phyloP scores from a whole-genome alignment of 179 eudicot genomes.

The Patellifolia procumbens region DNA sequence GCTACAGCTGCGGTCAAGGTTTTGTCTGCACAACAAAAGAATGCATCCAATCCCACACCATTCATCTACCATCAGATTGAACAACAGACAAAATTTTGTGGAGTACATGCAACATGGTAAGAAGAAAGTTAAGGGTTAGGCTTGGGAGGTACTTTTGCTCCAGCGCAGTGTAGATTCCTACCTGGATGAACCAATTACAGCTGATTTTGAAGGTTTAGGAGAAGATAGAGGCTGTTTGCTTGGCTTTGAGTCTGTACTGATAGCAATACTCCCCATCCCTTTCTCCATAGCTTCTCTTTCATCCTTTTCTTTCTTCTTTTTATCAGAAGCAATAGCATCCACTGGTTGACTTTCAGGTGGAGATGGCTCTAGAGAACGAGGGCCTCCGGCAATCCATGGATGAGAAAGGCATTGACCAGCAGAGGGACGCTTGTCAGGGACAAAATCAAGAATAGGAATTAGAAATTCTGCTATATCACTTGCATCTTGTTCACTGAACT shows the following conservation, averaged over 20 bases:
- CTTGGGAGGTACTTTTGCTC: neutral
- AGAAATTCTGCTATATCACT: slow-evolving; percentile 75
- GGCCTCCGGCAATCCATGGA: slow-evolving; percentile 67
- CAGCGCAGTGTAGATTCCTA: slow-evolving; percentile 20
- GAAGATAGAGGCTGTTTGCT: slow-evolving; percentile 36
- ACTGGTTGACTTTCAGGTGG: slow-evolving; percentile 24
- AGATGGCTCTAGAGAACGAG: slow-evolving; percentile 41
- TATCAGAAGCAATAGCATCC: slow-evolving; percentile 24
- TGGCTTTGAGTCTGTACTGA: slow-evolving; percentile 45
- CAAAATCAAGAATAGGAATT: slow-evolving; percentile 83
- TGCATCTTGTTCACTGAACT: slow-evolving; percentile 80
- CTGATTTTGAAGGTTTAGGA: slow-evolving; percentile 30
- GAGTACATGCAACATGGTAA: slow-evolving; percentile 3
- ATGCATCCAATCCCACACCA: slow-evolving; percentile 20
- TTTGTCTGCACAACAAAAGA: slow-evolving; percentile 26
- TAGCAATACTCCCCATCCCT: slow-evolving; percentile 77
- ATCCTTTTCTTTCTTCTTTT: slow-evolving; percentile 53
- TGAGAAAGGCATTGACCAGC: slow-evolving; percentile 80
- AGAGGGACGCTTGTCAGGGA: slow-evolving; percentile 89
- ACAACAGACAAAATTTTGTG: slow-evolving; percentile 1
- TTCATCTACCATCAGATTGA: slow-evolving; percentile 5
- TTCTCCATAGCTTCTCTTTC: slow-evolving; percentile 86
- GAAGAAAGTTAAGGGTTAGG: slow-evolving; percentile 14
- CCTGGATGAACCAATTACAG: slow-evolving; percentile 28
- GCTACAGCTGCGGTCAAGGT: slow-evolving; percentile 18